A percentile compares a stretch with the other conserved stretches of the same genome.
Evolutionary conservation across 768 basidiomycete genomes (phyloP).

Genomic region (Boletus tomentosulus): DNA sequence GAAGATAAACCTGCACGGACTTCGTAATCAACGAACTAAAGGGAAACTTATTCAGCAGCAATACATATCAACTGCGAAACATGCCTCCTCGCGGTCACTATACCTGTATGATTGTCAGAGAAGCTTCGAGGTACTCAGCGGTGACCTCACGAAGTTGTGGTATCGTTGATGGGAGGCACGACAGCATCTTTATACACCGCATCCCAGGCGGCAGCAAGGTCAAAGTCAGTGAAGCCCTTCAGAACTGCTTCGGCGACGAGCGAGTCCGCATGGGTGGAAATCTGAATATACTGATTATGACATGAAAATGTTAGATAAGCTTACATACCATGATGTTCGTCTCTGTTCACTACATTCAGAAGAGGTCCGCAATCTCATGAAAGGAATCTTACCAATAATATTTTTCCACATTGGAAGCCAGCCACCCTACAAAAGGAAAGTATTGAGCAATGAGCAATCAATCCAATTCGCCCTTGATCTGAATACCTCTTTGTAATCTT

Average conservation of each 20-base stretch:
- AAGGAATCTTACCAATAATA: constrained; percentile 47
- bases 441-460: not conserved
- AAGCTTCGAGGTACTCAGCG: not conserved
- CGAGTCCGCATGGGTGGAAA: constrained; percentile 78
- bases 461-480: not conserved
- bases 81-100: constrained; percentile 67
- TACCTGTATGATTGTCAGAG: constrained; percentile 40
- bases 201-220: constrained; percentile 61
- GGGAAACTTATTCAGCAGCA: not conserved
- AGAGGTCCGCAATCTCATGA: not conserved
- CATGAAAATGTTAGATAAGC: not conserved
- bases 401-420: constrained; percentile 95
- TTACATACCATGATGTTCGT: constrained; percentile 74
- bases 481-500: constrained; percentile 63
- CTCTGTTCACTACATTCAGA: constrained; percentile 33
- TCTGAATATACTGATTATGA: constrained; percentile 32
- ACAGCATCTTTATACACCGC: constrained; percentile 74
- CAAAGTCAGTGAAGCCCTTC: constrained; percentile 62
- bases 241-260: constrained; percentile 67
- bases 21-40: constrained; percentile 70
- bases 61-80: constrained; percentile 2
- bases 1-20: constrained; percentile 73
- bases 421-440: constrained; percentile 44
- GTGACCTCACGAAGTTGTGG: constrained; percentile 42
- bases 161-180: constrained; percentile 56